Evolutionary conservation across 495 filamentous ascomycete species (phyloP), one percentile per base, ranked within the genome.

Genomic region (Durotheca rogersii): DNA sequence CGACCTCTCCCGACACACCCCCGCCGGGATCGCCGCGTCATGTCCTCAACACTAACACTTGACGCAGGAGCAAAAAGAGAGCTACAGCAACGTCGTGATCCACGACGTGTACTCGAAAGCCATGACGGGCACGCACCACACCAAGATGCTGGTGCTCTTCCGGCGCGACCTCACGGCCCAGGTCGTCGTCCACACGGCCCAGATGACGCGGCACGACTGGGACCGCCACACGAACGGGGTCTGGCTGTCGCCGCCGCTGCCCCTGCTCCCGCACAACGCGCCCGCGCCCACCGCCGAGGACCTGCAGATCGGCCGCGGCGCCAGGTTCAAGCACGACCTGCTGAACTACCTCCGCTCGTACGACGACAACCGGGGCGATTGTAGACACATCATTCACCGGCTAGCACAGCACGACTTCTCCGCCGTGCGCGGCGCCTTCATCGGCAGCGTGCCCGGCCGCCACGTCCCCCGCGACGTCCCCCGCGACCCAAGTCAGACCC

Each of bases 201-300:
- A 96, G 55, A 87, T 95, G 81, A 90, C 95, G 33, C 64, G 73
- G 16, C 76, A 81, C 36, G 91, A 96, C 69, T 96, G 91, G 90
- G 74, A 70, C 6, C 90, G 91, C 56, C 87, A 95, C 88, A 83
- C 81, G 0, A 89, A 96, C 61, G 90, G 84, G 1, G 80, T 84
- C 15, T 96, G 90, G 90, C 74, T 71, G 20, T 91, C 89, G 6
- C 90, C 89, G 14, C 65, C 83, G 0, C 81, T 95, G 6, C 86
- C 87, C 5, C 66, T 65, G 25, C 41, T 53, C 1, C n/a, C n/a
- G n/a, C n/a, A n/a, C n/a, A n/a, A 25, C 18, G 27, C 10, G 2
- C 17, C 39, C 11, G 6, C 19, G 18, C 7, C 21, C 47, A 21
- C n/a, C 25, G 1, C n/a, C 23, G 1, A 49, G 44, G 17, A 33